Evolutionary conservation across 441 rosid species (phyloP).

Genomic region (Pelargonium citronellum): DNA sequence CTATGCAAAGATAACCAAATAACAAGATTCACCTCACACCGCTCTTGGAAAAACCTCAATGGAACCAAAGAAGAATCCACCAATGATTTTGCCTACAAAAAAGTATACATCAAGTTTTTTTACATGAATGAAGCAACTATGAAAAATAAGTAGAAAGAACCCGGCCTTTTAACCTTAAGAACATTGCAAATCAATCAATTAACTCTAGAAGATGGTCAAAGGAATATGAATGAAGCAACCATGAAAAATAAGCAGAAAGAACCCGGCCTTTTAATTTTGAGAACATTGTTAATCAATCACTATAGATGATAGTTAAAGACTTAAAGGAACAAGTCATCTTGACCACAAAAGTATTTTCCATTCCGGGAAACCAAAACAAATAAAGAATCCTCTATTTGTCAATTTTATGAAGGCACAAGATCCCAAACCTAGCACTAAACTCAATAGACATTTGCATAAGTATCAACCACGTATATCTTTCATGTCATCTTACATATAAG

Average conservation of each 20-base stretch:
- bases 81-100: constrained; percentile 83
- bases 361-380: not conserved
- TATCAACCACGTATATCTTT: not conserved
- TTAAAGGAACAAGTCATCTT: not conserved
- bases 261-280: not conserved
- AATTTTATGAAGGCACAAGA: not conserved
- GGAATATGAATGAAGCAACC: not conserved
- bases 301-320: not conserved
- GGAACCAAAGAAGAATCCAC: constrained; percentile 85
- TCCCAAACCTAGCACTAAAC: not conserved
- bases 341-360: not conserved
- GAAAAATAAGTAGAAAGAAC: constrained; percentile 4
- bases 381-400: not conserved
- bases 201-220: not conserved
- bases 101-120: not conserved
- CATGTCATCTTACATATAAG: not conserved
- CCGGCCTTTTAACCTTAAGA: not conserved
- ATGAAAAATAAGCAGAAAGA: not conserved
- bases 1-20: constrained; percentile 4
- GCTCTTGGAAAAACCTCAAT: constrained; percentile 89
- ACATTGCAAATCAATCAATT: not conserved
- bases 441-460: not conserved
- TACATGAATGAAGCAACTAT: not conserved
- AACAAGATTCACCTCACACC: constrained; percentile 69
- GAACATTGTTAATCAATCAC: constrained; percentile 3